These are phyloP conservation scores for Ambrosia artemisiifolia DNA, from an alignment of 129 eudicot genomes.

Conservation along the genomic window DNA sequence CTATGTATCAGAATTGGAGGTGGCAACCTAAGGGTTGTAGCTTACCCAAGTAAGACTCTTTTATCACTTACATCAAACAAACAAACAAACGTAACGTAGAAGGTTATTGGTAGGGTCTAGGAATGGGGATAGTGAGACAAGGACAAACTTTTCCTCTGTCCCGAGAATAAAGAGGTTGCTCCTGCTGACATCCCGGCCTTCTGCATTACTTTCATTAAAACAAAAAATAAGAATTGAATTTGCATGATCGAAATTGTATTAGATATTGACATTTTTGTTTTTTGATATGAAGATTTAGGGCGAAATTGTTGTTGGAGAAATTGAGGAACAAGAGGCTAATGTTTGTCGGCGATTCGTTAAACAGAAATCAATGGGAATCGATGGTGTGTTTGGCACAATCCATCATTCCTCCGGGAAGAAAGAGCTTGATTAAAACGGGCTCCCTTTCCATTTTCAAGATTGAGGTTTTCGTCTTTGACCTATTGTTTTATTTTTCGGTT, in stretches of 20 bases:
- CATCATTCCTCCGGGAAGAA: conserved; percentile 62
- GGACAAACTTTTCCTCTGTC: too few species aligned
- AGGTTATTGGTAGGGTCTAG: too few species aligned
- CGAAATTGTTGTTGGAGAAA: conserved; percentile 70
- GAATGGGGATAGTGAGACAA: too few species aligned
- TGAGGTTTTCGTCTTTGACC: conserved; percentile 46
- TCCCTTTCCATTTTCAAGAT: conserved; percentile 77
- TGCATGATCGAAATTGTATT: conserved; percentile 1
- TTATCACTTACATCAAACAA: too few species aligned
- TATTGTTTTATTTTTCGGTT: neutral
- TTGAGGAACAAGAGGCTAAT: conserved; percentile 90
- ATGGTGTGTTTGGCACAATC: conserved; percentile 97
- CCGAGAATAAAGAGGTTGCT: too few species aligned
- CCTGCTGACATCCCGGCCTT: too few species aligned
- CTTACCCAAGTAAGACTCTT: conserved; percentile 68
- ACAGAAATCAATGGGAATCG: conserved; percentile 92
- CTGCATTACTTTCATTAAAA: too few species aligned
- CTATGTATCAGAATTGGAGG: conserved; percentile 80
- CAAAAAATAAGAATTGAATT: neutral
- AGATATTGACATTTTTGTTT: neutral
- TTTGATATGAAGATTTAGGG: conserved; percentile 48
- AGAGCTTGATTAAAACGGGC: conserved; percentile 74
- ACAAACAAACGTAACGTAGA: too few species aligned
- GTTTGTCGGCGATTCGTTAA: conserved; percentile 94
- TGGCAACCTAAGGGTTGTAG: conserved; percentile 90